These are phyloP conservation scores for Botrytis squamosa DNA, from an alignment of 2,329 filamentous ascomycete genomes.

Conservation along the genomic window DNA sequence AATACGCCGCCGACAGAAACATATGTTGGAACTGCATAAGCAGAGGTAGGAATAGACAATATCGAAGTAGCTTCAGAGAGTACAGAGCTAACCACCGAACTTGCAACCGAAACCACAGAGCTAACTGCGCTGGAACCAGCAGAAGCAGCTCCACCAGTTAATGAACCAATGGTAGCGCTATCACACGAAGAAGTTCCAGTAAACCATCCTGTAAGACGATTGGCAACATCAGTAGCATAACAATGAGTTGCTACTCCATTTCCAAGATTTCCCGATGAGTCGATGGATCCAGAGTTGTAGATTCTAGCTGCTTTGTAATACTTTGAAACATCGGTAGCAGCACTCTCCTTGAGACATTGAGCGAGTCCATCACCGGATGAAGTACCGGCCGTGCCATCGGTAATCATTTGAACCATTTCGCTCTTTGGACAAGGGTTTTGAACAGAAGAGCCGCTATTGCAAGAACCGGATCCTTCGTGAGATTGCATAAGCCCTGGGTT, in stretches of 20 bases:
- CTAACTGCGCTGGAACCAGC: not conserved
- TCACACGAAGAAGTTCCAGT: constrained; percentile 24
- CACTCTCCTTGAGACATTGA: constrained; percentile 30
- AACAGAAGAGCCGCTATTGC: constrained; percentile 27
- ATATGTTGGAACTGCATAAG: not conserved
- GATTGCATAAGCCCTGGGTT: constrained; percentile 37
- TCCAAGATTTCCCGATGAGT: constrained; percentile 38
- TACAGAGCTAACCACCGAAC: not conserved
- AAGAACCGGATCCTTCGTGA: constrained; percentile 25
- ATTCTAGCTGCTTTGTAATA: constrained; percentile 42
- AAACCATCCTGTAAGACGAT: constrained; percentile 29
- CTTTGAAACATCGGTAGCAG: constrained; percentile 33
- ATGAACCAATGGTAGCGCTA: constrained; percentile 22
- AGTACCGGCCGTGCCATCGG: constrained; percentile 37
- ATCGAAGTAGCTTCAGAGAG: not conserved
- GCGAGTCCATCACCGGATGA: constrained; percentile 33
- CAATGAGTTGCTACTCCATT: constrained; percentile 30
- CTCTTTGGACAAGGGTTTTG: constrained; percentile 24
- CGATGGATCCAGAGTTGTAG: constrained; percentile 45
- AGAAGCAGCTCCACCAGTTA: constrained; percentile 13
- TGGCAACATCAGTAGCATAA: constrained; percentile 34
- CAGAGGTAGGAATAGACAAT: not conserved
- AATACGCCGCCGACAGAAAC: constrained; percentile 1
- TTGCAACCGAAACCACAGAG: not conserved
- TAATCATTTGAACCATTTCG: constrained; percentile 37